Percentiles rank a stretch among this genome's conserved stretches.
Evolutionary conservation across 768 basidiomycete genomes (phyloP).

Genomic region (Naematelia encephala): DNA sequence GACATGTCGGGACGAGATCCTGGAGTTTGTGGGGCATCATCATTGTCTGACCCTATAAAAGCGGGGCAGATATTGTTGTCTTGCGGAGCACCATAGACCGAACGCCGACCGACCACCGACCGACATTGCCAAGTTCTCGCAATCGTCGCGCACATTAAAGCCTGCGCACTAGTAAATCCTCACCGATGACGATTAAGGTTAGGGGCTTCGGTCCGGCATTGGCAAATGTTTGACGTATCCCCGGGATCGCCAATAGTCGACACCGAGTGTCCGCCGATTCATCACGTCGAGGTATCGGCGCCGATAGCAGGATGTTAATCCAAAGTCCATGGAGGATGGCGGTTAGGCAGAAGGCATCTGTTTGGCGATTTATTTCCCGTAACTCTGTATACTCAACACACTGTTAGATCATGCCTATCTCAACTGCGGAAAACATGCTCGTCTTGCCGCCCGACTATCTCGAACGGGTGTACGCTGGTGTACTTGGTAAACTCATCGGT

Average conservation of each 20-base stretch:
- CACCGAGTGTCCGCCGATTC: background rate
- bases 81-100: background rate
- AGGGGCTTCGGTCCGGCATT: no score
- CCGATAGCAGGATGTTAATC: no score
- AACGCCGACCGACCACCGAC: constrained; percentile 1
- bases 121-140: no score
- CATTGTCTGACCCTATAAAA: background rate
- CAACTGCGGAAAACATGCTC: background rate
- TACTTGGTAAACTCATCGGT: constrained; percentile 9
- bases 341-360: no score
- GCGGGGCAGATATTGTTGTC: background rate
- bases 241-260: background rate
- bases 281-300: background rate
- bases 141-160: no score
- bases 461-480: constrained; percentile 11
- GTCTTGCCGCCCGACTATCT: constrained; percentile 4
- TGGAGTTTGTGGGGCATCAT: background rate
- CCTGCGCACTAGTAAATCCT: no score
- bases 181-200: no score
- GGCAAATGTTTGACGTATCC: no score
- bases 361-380: no score
- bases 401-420: background rate
- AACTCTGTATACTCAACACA: no score
- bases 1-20: background rate
- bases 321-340: no score